Evolutionary conservation across 1,284 basidiomycete species (phyloP), one percentile per base, ranked within the genome.

Genomic region (Sutorius eximius): DNA sequence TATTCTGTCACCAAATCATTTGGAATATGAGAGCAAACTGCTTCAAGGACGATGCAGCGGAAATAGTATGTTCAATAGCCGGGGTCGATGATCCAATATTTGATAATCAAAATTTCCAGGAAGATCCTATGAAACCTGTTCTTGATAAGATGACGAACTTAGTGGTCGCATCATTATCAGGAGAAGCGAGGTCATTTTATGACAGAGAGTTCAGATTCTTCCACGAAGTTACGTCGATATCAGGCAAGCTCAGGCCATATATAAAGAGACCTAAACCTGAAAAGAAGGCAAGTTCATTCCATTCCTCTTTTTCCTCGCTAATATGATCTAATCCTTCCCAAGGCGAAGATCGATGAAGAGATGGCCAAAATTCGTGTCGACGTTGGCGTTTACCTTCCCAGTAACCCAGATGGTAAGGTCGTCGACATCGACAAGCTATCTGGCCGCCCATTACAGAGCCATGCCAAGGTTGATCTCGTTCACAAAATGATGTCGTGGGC

Each of bases 21-120:
- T 99, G 97, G 97, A 99, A 99, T 72, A 99, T 99, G 97, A 97
- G 97, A 68, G 97, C 97, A 5, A 99, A 99, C 70, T 93, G 89
- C 59, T 98, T 88, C 73, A 93, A 90, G 65, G 97, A 96, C 66
- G 97, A 99, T 65, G 78, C 80, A 12, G 89, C 82, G 11, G 90
- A 93, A 71, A 81, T 89, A 59, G 93, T 93, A 64, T 59, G 86
- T 75, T 24, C 38, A 15, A 10, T 20, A 3, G 13, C 16, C 36
- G 1, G 51, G 13, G 12, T 37, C 20, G n/a, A 37, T 22, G 38
- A 52, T 13, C 29, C 40, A 34, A 38, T 13, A 30, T 40, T 30
- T 63, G 34, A 52, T 48, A n/a, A 6, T 51, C 24, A 30, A 20
- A 1, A 44, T 54, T 57, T 53, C 22, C 61, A 95, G 90, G 88